A percentile compares a stretch with the other conserved stretches of the same genome.
Evolutionary conservation across 371 early-diverging fungal species (phyloP).

Genomic region (Syncephalis fuscata): DNA sequence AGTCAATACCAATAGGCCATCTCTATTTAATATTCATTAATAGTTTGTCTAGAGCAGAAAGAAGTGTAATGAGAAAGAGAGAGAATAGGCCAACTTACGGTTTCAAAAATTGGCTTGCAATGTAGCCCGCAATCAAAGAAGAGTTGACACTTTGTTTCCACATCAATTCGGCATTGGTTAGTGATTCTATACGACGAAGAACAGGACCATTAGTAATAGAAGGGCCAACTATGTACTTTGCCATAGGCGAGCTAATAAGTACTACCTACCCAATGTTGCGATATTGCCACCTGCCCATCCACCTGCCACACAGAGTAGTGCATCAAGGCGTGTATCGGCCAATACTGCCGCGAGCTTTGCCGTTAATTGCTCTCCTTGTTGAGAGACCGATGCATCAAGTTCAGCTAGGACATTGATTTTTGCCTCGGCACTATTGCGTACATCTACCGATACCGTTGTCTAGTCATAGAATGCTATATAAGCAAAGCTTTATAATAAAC

Average conservation of each 20-base stretch:
- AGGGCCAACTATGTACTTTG: no score
- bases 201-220: no score
- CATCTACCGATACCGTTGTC: slow-evolving; percentile 67
- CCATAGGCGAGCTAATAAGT: no score
- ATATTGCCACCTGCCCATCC: slow-evolving; percentile 96
- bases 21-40: slow-evolving; percentile 16
- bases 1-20: slow-evolving; percentile 66
- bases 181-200: slow-evolving; percentile 54
- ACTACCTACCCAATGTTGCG: slow-evolving; percentile 33
- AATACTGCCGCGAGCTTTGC: slow-evolving; percentile 10
- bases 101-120: slow-evolving; percentile 62
- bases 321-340: slow-evolving; percentile 40
- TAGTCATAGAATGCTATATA: slow-evolving; percentile 13
- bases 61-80: no score
- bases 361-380: slow-evolving; percentile 36
- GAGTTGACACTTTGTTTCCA: slow-evolving; percentile 66
- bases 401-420: slow-evolving; percentile 43
- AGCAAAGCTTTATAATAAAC: not conserved
- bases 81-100: no score
- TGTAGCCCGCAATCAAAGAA: slow-evolving; percentile 61
- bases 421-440: slow-evolving; percentile 52
- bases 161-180: slow-evolving; percentile 54
- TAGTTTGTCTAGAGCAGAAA: no score
- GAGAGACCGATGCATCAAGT: slow-evolving; percentile 20
- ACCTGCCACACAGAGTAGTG: slow-evolving; percentile 86